phyloP scores from a whole-genome alignment of 257 asterid species.

The Solanum microdontum region DNA sequence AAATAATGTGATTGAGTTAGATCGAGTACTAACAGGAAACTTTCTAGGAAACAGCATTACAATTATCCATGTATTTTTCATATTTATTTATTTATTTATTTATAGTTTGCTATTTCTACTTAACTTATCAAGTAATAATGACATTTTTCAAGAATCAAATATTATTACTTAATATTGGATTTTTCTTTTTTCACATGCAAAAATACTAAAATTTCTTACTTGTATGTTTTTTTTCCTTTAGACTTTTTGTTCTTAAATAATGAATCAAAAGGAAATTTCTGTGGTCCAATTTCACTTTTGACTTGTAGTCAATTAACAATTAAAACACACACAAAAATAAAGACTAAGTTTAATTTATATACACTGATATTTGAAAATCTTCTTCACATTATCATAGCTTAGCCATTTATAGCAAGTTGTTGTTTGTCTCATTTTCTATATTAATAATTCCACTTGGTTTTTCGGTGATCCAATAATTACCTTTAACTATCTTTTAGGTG shows the following conservation, averaged over 20 bases:
- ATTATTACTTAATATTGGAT: too few species aligned
- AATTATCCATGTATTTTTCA: slow-evolving; percentile 37
- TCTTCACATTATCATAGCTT: neutral
- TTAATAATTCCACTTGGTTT: neutral
- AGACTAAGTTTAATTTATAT: neutral
- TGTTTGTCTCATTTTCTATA: neutral
- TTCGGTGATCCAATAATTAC: neutral
- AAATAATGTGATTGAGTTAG: slow-evolving; percentile 27
- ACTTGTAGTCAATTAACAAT: neutral
- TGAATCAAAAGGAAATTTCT: neutral
- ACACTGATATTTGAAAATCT: neutral
- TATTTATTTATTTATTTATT: neutral
- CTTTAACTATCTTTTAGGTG: too few species aligned
- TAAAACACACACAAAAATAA: neutral
- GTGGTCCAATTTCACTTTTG: neutral
- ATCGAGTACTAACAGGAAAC: slow-evolving; percentile 36
- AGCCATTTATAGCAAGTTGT: neutral
- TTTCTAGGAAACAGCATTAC: slow-evolving; percentile 16
- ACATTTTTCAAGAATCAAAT: too few species aligned
- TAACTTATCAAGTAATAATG: too few species aligned
- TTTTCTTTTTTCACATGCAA: too few species aligned
- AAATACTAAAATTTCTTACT: too few species aligned
- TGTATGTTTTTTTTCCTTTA: too few species aligned
- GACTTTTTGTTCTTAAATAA: neutral
- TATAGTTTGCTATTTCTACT: neutral